Percentiles rank a stretch among this genome's conserved stretches.
Conservation (phyloP, 1,284 basidiomycete genomes). For the Naganishia sp. region DNA sequence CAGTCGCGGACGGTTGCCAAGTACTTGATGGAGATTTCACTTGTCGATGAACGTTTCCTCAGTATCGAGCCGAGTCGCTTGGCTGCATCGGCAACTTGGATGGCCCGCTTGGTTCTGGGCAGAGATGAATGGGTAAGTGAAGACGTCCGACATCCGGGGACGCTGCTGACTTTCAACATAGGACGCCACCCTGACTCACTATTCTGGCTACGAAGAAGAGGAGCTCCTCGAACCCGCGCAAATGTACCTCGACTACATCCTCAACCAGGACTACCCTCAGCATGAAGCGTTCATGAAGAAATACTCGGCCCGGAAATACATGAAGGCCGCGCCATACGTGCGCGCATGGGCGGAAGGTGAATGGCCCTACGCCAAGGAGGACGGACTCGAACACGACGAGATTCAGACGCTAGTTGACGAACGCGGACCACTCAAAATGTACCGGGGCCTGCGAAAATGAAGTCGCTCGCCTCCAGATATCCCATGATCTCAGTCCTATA, state of each 20-base stretch:
- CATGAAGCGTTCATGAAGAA: constrained; percentile 70
- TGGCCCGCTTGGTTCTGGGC: constrained; percentile 81
- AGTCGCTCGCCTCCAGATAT: neutral
- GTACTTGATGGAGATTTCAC: constrained; percentile 86
- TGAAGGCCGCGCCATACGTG: constrained; percentile 67
- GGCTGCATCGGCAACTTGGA: constrained; percentile 87
- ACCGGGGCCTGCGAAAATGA: constrained; percentile 20
- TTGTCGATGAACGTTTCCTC: constrained; percentile 83
- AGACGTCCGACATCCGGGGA: neutral
- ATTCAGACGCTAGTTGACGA: constrained; percentile 14
- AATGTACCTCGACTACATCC: constrained; percentile 88
- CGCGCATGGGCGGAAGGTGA: constrained; percentile 55
- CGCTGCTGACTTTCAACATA: constrained; percentile 44
- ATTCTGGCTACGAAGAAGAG: constrained; percentile 84
- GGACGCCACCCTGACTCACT: constrained; percentile 86
- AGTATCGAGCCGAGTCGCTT: constrained; percentile 78
- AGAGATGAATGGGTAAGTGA: constrained; percentile 78
- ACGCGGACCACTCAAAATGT: constrained; percentile 29
- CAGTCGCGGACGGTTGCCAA: constrained; percentile 89
- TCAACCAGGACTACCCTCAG: constrained; percentile 63
- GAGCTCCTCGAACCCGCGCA: constrained; percentile 84
- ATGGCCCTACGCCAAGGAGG: constrained; percentile 39
- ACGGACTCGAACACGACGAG: constrained; percentile 11
- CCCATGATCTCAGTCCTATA: constrained; percentile 2
- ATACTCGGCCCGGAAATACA: constrained; percentile 73